These are phyloP conservation scores for Leccinum disarticulatum DNA, from an alignment of 768 basidiomycete genomes.

Conservation along the genomic window DNA sequence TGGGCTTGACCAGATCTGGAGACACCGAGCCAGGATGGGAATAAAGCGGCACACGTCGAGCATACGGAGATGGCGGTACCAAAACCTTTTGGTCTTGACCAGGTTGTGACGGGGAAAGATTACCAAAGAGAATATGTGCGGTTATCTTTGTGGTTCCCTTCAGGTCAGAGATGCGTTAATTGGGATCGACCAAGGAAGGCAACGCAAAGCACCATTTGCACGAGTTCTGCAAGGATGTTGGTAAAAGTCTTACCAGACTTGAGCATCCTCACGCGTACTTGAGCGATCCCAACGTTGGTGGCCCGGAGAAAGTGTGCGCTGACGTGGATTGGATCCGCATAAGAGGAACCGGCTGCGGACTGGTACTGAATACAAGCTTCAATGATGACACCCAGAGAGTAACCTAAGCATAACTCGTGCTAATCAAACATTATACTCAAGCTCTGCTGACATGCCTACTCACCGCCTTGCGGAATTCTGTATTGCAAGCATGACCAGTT, in stretches of 20 bases:
- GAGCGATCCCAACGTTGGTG: conserved; percentile 41
- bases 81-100: conserved; percentile 27
- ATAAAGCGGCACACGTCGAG: conserved; percentile 57
- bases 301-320: conserved; percentile 58
- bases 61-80: conserved; percentile 54
- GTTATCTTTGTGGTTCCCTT: conserved; percentile 50
- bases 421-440: no score
- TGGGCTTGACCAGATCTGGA: conserved; percentile 19
- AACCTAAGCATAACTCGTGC: conserved; percentile 41
- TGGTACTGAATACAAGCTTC: conserved; percentile 57
- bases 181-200: not conserved
- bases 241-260: conserved; percentile 54
- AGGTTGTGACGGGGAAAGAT: conserved; percentile 37
- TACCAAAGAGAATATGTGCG: conserved; percentile 57
- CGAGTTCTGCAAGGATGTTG: conserved; percentile 56
- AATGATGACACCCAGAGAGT: conserved; percentile 53
- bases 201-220: conserved; percentile 48
- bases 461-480: conserved; percentile 59
- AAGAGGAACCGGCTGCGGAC: conserved; percentile 34
- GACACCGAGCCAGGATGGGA: conserved; percentile 48
- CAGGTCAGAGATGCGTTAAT: not conserved
- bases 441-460: not conserved
- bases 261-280: conserved; percentile 47
- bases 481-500: not conserved
- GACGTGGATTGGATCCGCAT: conserved; percentile 58